Evolutionary conservation across 495 filamentous ascomycete species (phyloP).

Genomic region (Sabuloglossum arenarium): DNA sequence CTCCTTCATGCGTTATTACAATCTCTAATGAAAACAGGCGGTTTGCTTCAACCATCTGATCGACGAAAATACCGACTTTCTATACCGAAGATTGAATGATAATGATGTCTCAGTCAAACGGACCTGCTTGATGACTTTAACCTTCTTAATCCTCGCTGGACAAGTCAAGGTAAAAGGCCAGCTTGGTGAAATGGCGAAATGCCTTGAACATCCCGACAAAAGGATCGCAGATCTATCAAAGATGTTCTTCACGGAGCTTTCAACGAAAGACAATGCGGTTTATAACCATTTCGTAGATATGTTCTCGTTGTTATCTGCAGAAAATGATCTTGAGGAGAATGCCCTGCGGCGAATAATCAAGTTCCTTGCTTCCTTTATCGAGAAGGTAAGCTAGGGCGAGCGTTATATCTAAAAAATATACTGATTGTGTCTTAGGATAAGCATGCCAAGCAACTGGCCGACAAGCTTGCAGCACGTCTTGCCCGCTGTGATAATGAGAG

Average conservation of each 20-base stretch:
- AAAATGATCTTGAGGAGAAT: slow-evolving; percentile 62
- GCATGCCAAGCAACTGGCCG: slow-evolving; percentile 86
- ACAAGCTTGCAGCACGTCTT: slow-evolving; percentile 79
- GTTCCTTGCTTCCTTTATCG: slow-evolving; percentile 86
- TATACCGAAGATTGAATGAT: slow-evolving; percentile 85
- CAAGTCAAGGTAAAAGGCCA: slow-evolving; percentile 99
- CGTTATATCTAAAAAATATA: slow-evolving; percentile 6
- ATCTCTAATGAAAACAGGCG: slow-evolving; percentile 12
- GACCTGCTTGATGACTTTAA: slow-evolving; percentile 96
- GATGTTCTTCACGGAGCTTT: slow-evolving; percentile 97
- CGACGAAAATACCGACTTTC: slow-evolving; percentile 95
- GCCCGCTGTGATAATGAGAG: slow-evolving; percentile 74
- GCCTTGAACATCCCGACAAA: slow-evolving; percentile 85
- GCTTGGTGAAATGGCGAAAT: slow-evolving; percentile 97
- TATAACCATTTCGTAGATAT: slow-evolving; percentile 99
- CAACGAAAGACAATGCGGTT: slow-evolving; percentile 95
- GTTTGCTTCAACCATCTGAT: slow-evolving; percentile 99
- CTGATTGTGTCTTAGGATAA: slow-evolving; percentile 46
- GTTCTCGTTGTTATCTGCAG: slow-evolving; percentile 80
- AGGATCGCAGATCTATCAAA: slow-evolving; percentile 77
- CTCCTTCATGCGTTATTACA: not conserved
- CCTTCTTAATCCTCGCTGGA: slow-evolving; percentile 89
- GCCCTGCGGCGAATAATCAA: slow-evolving; percentile 67
- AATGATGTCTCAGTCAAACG: slow-evolving; percentile 77
- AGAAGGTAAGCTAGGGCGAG: slow-evolving; percentile 45